Base-by-base conservation (phyloP, 2,329 filamentous ascomycete genomes). In the Hypoxylon rubiginosum region DNA sequence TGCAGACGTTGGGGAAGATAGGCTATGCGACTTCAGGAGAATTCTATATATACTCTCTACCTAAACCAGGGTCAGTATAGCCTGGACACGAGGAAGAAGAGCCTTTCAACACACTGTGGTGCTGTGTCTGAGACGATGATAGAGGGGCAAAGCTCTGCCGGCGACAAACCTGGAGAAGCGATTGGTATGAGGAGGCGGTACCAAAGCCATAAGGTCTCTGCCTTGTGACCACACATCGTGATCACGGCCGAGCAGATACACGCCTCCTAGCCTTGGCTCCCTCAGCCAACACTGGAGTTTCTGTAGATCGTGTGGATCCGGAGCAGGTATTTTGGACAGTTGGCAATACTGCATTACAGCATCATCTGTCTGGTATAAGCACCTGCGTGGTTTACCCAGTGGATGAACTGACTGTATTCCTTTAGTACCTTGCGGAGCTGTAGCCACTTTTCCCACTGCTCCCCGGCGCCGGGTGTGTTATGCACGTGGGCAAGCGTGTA, bases 221-320 rank as follows among this genome's bases (percentile, higher is more conserved):
- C 39, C 39, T 43, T 43, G 39, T 11, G 39, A 43, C 39, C 39
- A 43, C 8, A 43, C 15, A 19, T 43, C 39, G 39, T 43, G n/a
- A 43, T 43, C 39, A 43, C 39, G 39, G 39, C 39, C 39, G n/a
- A 43, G n/a, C n/a, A 43, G n/a, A 43, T 43, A 43, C 39, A 43
- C 39, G 39, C 39, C 39, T 43, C 39, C 39, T n/a, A 43, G 6
- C 39, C 39, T 19, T 1, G 39, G 39, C n/a, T 43, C 39, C 39
- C 17, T 43, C 6, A 43, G n/a, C 39, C 39, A 43, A 17, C 1
- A 19, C 39, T 19, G 39, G 6, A 43, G 17, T 19, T 43, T 43
- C 39, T 19, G 39, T 43, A 43, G 39, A 4, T 19, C 39, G n/a
- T 19, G 39, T 9, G 39, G 39, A 43, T 19, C 39, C 4, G 39